phyloP scores from a whole-genome alignment of 2,329 filamentous ascomycete genomes.

The Epicoccum nigrum region DNA sequence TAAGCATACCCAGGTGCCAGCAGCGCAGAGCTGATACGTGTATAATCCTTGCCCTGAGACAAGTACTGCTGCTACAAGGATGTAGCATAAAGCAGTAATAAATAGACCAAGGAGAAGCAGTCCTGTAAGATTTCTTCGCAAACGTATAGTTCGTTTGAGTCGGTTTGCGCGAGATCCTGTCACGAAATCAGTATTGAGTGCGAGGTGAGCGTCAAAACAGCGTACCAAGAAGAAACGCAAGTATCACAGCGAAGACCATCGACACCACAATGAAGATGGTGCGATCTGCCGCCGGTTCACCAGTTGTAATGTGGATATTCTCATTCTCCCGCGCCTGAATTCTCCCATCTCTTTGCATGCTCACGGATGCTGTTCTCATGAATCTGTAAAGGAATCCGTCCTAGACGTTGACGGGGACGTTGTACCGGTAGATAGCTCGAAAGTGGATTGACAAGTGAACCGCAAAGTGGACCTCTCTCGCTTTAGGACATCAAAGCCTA shows the following conservation, averaged over 20 bases:
- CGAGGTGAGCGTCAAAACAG: too few relatives aligned
- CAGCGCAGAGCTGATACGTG: constrained; percentile 32
- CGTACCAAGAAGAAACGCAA: constrained; percentile 25
- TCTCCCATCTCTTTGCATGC: background rate
- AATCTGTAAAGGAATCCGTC: too few relatives aligned
- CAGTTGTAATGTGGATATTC: constrained; percentile 11
- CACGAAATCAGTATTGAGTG: background rate
- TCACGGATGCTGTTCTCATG: background rate
- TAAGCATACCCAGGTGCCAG: constrained; percentile 46
- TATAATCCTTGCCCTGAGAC: constrained; percentile 38
- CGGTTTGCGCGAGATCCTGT: constrained; percentile 17
- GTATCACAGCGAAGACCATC: constrained; percentile 17
- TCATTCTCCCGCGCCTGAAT: constrained; percentile 6
- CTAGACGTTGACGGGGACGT: too few relatives aligned
- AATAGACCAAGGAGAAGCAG: constrained; percentile 25
- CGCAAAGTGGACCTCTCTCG: background rate
- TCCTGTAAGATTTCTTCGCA: constrained; percentile 24
- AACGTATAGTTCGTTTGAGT: constrained; percentile 17
- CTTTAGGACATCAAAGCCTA: constrained; percentile 1
- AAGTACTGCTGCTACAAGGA: constrained; percentile 28
- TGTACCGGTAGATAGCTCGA: too few relatives aligned
- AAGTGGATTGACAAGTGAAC: background rate
- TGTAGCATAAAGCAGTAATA: constrained; percentile 25
- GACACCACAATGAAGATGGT: constrained; percentile 20
- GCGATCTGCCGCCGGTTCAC: constrained; percentile 20